These are phyloP conservation scores for Tolypocladium tropicale DNA, from an alignment of 2,329 filamentous ascomycete genomes.

Conservation along the genomic window DNA sequence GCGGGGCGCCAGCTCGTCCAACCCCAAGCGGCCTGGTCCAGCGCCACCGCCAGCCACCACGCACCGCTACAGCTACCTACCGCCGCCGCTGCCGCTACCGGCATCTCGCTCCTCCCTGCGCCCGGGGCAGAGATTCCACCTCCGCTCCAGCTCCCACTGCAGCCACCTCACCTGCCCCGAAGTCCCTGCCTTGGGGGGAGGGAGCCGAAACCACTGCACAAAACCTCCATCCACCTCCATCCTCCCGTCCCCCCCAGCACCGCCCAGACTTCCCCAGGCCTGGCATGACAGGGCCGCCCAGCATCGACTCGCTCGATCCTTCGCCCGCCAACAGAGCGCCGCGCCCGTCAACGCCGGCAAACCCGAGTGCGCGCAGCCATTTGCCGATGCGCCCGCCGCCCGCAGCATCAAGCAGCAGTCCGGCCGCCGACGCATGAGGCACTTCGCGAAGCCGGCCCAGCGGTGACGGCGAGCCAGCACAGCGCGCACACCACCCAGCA, in stretches of 20 bases:
- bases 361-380: background rate
- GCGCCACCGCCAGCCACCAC: background rate
- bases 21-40: background rate
- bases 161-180: background rate
- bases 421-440: background rate
- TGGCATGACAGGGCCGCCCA: background rate
- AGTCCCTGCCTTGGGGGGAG: background rate
- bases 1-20: background rate
- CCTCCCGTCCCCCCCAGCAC: background rate
- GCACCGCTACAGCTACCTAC: no score
- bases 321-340: background rate
- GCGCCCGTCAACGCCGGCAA: background rate
- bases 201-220: background rate
- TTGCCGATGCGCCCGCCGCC: background rate
- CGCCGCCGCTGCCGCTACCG: no score
- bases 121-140: background rate
- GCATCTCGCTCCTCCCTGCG: background rate
- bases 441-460: background rate
- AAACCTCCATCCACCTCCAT: background rate
- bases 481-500: background rate
- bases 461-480: background rate
- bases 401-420: background rate
- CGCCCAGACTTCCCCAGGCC: background rate
- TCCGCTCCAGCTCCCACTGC: background rate
- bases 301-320: background rate